Evolutionary conservation across 192 early-diverging fungal genomes (phyloP), one percentile per base, ranked within the genome.

Genomic region (Coemansia sp.): DNA sequence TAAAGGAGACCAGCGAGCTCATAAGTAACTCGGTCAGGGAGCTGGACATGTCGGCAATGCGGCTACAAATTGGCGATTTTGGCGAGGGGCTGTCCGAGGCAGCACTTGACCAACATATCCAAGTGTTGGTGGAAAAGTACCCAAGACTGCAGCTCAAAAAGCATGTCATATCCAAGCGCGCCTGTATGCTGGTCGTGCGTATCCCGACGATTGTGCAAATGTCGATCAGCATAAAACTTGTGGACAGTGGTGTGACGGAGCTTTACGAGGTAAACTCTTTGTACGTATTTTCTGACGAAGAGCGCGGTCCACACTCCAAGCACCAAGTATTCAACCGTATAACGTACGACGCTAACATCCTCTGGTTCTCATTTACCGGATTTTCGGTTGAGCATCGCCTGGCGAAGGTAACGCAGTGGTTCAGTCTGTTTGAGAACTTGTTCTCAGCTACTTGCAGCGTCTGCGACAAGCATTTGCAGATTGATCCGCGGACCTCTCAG

Each of bases 341-440:
- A 46, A 57, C 70, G 0, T 75, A 78, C 55, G 81, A 83, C 49
- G 40, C 81, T 3, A 78, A 78, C 40, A 83, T 83, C 8, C 66
- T 83, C 15, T 83, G 81, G 81, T 83, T 72, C 43, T 78, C 81
- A 2, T 73, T 78, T 29, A 64, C 81, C 7, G 81, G 76, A 1
- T 83, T 83, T 34, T 83, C 81, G 2, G 73, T 78, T 33, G 81
- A 83, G 62, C 81, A 78, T 31, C 73, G 81, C 8, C 65, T 83
- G 36, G 71, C 76, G 39, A 78, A 73, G 66, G 68, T 75, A 22
- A 73, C 78, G 18, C 81, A 78, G 67, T 83, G 81, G 81, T 83
- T 83, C 65, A 62, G 73, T 12, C 33, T 78, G 58, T 83, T 83
- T 66, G 71, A 62, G 22, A 73, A 83, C 29, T 41, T 83, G 66